These are phyloP conservation scores for Exophiala sideris DNA, from an alignment of 2,329 filamentous ascomycete species.

Conservation along the genomic window DNA sequence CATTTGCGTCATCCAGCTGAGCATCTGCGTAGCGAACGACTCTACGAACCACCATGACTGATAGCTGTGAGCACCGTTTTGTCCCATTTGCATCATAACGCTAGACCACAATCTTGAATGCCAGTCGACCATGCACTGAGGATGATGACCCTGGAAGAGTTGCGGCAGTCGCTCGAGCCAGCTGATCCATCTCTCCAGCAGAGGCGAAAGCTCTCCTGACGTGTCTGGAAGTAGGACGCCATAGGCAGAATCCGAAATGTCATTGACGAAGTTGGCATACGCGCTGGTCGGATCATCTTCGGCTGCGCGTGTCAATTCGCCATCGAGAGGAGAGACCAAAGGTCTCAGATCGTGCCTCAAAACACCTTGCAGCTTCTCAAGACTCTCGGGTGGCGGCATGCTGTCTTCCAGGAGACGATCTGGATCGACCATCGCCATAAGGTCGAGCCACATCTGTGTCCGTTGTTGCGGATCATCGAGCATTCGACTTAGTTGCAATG, in stretches of 20 bases:
- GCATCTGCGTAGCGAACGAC: conserved; percentile 28
- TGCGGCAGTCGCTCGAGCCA: conserved; percentile 42
- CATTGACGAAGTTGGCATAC: conserved; percentile 26
- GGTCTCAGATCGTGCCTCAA: conserved; percentile 44
- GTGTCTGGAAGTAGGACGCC: conserved; percentile 13
- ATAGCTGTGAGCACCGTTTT: conserved; percentile 45
- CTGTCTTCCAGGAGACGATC: conserved; percentile 57
- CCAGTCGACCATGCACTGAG: conserved; percentile 45
- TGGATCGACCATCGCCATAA: conserved; percentile 63
- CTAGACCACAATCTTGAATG: conserved; percentile 44
- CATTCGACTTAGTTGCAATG: conserved; percentile 91
- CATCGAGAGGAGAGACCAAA: conserved; percentile 40
- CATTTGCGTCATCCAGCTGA: conserved; percentile 29
- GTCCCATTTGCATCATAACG: conserved; percentile 43
- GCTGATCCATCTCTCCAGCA: conserved; percentile 43
- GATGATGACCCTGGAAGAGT: conserved; percentile 40
- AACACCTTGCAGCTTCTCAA: conserved; percentile 36
- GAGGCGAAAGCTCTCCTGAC: conserved; percentile 11
- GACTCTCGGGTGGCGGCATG: conserved; percentile 52
- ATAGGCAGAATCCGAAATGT: conserved; percentile 2
- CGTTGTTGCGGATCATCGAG: conserved; percentile 83
- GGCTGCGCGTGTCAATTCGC: conserved; percentile 23
- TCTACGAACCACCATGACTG: conserved; percentile 44
- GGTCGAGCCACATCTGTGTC: conserved; percentile 93
- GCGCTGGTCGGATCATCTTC: conserved; percentile 36